Percentiles rank a stretch among this genome's conserved stretches.
phyloP scores from a whole-genome alignment of 2,329 filamentous ascomycete genomes.

The Aureobasidium sp. region DNA sequence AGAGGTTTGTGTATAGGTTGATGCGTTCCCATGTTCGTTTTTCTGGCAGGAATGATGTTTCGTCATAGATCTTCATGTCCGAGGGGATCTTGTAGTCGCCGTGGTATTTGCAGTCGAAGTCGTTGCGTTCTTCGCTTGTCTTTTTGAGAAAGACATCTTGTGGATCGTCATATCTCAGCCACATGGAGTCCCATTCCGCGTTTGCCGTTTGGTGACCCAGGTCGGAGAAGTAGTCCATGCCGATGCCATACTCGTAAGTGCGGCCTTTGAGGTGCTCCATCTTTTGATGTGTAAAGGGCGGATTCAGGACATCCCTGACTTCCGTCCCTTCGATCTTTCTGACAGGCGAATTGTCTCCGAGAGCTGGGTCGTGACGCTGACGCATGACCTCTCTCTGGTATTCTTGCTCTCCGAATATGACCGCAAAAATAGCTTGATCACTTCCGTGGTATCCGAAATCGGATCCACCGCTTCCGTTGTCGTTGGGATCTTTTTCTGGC shows the following conservation, averaged over 20 bases:
- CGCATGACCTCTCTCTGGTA: conserved; percentile 23
- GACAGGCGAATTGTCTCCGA: background rate
- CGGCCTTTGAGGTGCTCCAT: conserved; percentile 22
- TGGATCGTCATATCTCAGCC: conserved; percentile 17
- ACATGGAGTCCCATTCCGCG: conserved; percentile 20
- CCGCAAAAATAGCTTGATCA: conserved; percentile 29
- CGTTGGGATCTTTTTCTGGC: background rate
- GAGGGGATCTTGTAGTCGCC: conserved; percentile 12
- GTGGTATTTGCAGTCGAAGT: conserved; percentile 16
- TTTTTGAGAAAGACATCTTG: conserved; percentile 13
- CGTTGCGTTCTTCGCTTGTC: background rate
- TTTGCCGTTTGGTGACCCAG: conserved; percentile 21
- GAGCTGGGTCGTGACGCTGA: conserved; percentile 5
- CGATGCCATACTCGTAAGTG: conserved; percentile 24
- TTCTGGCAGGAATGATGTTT: background rate
- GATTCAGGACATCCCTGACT: background rate
- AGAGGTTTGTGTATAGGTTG: conserved; percentile 20
- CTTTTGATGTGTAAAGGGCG: conserved; percentile 13
- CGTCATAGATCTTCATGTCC: conserved; percentile 11
- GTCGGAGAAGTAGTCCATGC: conserved; percentile 21
- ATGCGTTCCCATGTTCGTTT: conserved; percentile 15
- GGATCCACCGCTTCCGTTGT: conserved; percentile 20
- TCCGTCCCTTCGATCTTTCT: background rate
- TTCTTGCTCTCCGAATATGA: conserved; percentile 25
- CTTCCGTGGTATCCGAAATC: conserved; percentile 23